phyloP scores from a whole-genome alignment of 2,329 filamentous ascomycete genomes.

The Zopfia rhizophila region DNA sequence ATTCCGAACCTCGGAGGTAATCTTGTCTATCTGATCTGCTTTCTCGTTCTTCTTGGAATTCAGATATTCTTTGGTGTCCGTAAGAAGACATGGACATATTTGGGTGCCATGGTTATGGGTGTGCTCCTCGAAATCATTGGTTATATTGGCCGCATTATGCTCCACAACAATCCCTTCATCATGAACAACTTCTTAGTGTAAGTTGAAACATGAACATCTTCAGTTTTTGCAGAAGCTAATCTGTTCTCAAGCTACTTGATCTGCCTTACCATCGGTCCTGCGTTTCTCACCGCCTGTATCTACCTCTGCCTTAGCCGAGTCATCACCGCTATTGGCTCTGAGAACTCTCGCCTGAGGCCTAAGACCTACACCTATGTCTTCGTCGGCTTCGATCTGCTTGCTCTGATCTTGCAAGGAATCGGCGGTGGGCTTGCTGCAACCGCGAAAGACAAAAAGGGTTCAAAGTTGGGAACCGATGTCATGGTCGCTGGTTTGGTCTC shows the following conservation, averaged over 20 bases:
- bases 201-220: slow-evolving; percentile 20
- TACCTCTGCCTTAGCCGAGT: slow-evolving; percentile 66
- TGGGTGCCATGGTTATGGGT: slow-evolving; percentile 57
- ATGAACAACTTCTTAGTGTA: slow-evolving; percentile 62
- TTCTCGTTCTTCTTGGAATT: slow-evolving; percentile 57
- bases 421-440: slow-evolving; percentile 67
- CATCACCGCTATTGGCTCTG: slow-evolving; percentile 60
- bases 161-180: slow-evolving; percentile 63
- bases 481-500: slow-evolving; percentile 67
- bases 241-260: slow-evolving; percentile 59
- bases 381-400: slow-evolving; percentile 65
- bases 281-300: slow-evolving; percentile 64
- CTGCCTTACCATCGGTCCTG: slow-evolving; percentile 65
- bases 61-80: slow-evolving; percentile 61
- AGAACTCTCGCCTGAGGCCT: slow-evolving; percentile 36
- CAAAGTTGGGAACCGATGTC: slow-evolving; percentile 61
- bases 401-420: slow-evolving; percentile 66
- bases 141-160: slow-evolving; percentile 64
- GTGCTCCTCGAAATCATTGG: slow-evolving; percentile 64
- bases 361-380: slow-evolving; percentile 66
- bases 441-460: slow-evolving; percentile 50
- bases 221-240: background rate
- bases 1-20: slow-evolving; percentile 63
- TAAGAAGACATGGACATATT: slow-evolving; percentile 64
- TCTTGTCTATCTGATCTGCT: slow-evolving; percentile 61